phyloP scores from a whole-genome alignment of 306 rosid species.

The Glycine latifolia region DNA sequence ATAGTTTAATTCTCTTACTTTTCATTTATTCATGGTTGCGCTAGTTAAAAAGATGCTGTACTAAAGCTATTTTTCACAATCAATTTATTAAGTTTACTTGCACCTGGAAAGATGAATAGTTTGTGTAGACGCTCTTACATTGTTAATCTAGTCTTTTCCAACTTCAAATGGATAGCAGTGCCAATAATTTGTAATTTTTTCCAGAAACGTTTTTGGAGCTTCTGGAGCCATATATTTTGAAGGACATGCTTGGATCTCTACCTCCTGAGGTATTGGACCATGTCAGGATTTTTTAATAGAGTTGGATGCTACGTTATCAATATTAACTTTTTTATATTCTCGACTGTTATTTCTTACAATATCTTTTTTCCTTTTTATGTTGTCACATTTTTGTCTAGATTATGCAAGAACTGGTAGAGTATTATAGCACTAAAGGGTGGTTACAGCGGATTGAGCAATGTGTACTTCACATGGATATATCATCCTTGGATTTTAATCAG shows the following conservation, averaged over 20 bases:
- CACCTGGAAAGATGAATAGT: slow-evolving; percentile 33
- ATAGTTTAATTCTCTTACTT: not conserved
- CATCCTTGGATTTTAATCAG: slow-evolving; percentile 99
- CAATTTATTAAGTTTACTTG: slow-evolving; percentile 25
- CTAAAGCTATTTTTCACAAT: slow-evolving; percentile 32
- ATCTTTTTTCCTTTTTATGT: not conserved
- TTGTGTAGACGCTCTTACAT: slow-evolving; percentile 29
- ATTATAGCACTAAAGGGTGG: slow-evolving; percentile 93
- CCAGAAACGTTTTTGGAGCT: slow-evolving; percentile 97
- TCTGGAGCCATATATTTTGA: slow-evolving; percentile 93
- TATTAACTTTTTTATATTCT: slow-evolving; percentile 40
- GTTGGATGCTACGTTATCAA: slow-evolving; percentile 31
- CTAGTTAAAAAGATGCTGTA: slow-evolving; percentile 30
- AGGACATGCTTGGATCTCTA: slow-evolving; percentile 97
- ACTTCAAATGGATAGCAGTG: slow-evolving; percentile 31
- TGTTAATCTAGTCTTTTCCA: slow-evolving; percentile 14
- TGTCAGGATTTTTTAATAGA: slow-evolving; percentile 41
- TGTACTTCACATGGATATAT: slow-evolving; percentile 99
- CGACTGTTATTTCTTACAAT: not conserved
- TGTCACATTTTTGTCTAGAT: slow-evolving; percentile 58
- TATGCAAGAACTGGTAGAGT: slow-evolving; percentile 98
- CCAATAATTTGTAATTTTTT: slow-evolving; percentile 29
- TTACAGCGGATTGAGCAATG: slow-evolving; percentile 93
- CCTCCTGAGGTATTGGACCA: slow-evolving; percentile 89
- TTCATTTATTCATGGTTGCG: slow-evolving; percentile 32